These are phyloP conservation scores for Plasmodium inui DNA, from an alignment of 169 alveolate genomes.

Conservation along the genomic window DNA sequence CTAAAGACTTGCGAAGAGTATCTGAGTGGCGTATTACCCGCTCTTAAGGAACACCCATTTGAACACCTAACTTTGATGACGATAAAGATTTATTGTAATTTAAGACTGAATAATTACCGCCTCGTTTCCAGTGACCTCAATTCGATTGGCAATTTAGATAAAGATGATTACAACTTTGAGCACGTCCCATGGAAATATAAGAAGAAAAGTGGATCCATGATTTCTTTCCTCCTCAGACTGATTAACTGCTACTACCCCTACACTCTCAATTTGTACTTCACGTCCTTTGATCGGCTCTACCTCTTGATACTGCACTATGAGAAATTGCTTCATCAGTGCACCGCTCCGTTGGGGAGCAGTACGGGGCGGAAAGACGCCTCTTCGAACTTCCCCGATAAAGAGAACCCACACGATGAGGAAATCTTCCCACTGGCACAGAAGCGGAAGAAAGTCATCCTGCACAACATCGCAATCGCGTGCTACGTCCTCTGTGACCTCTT, in stretches of 20 bases:
- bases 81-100: conserved; percentile 65
- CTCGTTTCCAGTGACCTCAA: conserved; percentile 42
- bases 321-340: neutral
- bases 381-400: neutral
- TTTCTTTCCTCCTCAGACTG: conserved; percentile 42
- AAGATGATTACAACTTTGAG: conserved; percentile 36
- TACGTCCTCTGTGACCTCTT: conserved; percentile 67
- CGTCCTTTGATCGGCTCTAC: conserved; percentile 65
- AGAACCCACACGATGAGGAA: neutral
- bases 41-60: conserved; percentile 51
- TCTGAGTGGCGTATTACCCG: conserved; percentile 8
- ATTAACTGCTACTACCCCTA: conserved; percentile 70
- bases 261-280: conserved; percentile 36
- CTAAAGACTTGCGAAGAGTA: conserved; percentile 38
- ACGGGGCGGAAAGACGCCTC: neutral
- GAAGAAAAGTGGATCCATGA: conserved; percentile 53
- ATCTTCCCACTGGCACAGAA: neutral
- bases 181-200: conserved; percentile 24
- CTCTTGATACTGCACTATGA: conserved; percentile 35
- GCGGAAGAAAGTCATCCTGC: neutral
- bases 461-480: conserved; percentile 26
- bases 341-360: neutral
- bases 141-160: conserved; percentile 30
- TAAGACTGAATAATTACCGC: conserved; percentile 45
- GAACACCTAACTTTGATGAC: conserved; percentile 54